Conservation (phyloP, 345 rosid genomes). For the Microthlaspi erraticum region DNA sequence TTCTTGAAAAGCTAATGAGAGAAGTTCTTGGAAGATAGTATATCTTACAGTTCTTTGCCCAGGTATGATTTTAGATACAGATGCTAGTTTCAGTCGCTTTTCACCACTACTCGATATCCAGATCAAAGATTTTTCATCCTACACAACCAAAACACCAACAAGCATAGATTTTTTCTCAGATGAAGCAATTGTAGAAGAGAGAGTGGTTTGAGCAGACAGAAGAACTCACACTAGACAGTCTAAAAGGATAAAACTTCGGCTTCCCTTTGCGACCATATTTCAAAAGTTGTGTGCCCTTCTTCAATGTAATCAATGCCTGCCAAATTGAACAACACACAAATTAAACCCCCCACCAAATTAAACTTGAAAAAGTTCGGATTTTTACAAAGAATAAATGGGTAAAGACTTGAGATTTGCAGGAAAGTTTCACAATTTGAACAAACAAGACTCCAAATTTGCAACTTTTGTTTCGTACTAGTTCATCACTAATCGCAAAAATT, state of each 20-base stretch:
- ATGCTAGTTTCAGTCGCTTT: constrained; percentile 79
- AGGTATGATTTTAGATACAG: constrained; percentile 84
- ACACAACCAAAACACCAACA: constrained; percentile 30
- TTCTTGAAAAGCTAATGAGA: constrained; percentile 17
- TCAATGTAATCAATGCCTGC: constrained; percentile 84
- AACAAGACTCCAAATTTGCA: background rate
- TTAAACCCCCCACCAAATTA: too few relatives aligned
- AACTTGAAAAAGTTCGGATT: too few relatives aligned
- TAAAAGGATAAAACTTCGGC: constrained; percentile 88
- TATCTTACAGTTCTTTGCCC: constrained; percentile 97
- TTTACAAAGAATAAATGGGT: background rate
- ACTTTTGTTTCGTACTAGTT: background rate
- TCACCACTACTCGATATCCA: constrained; percentile 89
- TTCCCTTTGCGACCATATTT: constrained; percentile 96
- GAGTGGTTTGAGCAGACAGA: constrained; percentile 9
- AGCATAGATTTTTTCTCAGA: background rate
- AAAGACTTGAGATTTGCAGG: constrained; percentile 2
- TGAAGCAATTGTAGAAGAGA: background rate
- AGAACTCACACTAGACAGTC: constrained; percentile 88
- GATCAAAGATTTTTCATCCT: constrained; percentile 93
- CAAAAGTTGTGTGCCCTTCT: constrained; percentile 90
- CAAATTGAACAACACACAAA: too few relatives aligned
- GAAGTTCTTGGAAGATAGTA: background rate
- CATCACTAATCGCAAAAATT: background rate
- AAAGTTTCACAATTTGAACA: background rate